phyloP scores from a whole-genome alignment of 1,284 basidiomycete species.

The Fomitiporia mediterranea region DNA sequence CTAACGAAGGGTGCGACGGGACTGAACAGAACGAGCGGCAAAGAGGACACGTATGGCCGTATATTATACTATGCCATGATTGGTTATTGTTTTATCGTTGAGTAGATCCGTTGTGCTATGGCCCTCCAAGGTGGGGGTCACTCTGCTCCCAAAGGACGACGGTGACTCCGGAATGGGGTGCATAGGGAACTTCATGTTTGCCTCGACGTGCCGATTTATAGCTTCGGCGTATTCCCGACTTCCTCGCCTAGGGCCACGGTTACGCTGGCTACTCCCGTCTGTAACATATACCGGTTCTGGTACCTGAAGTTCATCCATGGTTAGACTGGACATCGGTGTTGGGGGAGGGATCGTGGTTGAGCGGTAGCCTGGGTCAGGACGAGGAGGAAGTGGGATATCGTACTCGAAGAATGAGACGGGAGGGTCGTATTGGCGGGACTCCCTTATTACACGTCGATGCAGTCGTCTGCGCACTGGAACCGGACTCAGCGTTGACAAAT shows the following conservation, averaged over 20 bases:
- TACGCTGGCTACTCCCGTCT: neutral
- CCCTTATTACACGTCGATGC: neutral
- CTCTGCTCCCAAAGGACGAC: neutral
- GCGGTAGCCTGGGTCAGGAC: neutral
- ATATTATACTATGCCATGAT: too few relatives aligned
- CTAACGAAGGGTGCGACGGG: too few relatives aligned
- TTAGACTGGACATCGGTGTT: neutral
- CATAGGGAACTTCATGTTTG: neutral
- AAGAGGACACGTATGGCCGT: too few relatives aligned
- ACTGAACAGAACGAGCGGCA: too few relatives aligned
- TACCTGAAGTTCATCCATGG: neutral
- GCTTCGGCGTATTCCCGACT: neutral
- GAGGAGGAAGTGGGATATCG: conserved; percentile 12
- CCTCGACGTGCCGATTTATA: neutral
- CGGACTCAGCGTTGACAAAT: conserved; percentile 8
- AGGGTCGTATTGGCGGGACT: conserved; percentile 5
- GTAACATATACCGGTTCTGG: neutral
- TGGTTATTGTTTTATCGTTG: too few relatives aligned
- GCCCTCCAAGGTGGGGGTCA: neutral
- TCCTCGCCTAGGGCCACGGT: neutral
- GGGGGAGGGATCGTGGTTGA: neutral
- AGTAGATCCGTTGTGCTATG: neutral
- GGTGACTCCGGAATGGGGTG: conserved; percentile 1
- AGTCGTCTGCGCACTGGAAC: conserved; percentile 4
- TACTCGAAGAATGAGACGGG: neutral